These are phyloP conservation scores for Emmonsiellopsis sp. DNA, from an alignment of 2,329 filamentous ascomycete species.

Conservation along the genomic window DNA sequence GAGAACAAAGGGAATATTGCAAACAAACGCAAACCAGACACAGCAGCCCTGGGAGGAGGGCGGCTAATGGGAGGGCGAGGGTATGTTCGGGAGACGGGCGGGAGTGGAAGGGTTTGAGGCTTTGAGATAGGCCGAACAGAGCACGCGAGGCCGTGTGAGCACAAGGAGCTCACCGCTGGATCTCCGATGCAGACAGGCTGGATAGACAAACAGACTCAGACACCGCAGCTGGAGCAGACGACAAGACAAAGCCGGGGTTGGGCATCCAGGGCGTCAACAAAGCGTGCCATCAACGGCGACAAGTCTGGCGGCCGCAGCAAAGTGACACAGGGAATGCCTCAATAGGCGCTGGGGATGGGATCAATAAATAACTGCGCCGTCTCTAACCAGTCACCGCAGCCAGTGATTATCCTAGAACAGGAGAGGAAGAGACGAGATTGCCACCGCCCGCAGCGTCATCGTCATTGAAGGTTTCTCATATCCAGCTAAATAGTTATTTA, in stretches of 20 bases:
- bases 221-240: neutral
- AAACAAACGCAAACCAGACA: neutral
- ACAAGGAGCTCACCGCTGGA: no score
- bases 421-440: no score
- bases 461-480: neutral
- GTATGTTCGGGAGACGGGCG: neutral
- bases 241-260: neutral
- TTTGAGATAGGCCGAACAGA: neutral
- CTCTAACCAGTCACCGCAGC: no score
- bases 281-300: neutral
- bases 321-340: neutral
- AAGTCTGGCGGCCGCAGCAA: neutral
- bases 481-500: neutral
- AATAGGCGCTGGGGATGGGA: neutral
- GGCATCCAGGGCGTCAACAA: conserved; percentile 1
- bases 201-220: neutral
- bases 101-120: neutral
- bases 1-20: neutral
- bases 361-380: neutral
- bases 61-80: neutral
- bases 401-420: no score
- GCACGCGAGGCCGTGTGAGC: no score
- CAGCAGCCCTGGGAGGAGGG: neutral
- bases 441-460: no score
- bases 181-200: neutral